phyloP scores from a whole-genome alignment of 805 yeast genomes.

The Naumovozyma castellii region DNA sequence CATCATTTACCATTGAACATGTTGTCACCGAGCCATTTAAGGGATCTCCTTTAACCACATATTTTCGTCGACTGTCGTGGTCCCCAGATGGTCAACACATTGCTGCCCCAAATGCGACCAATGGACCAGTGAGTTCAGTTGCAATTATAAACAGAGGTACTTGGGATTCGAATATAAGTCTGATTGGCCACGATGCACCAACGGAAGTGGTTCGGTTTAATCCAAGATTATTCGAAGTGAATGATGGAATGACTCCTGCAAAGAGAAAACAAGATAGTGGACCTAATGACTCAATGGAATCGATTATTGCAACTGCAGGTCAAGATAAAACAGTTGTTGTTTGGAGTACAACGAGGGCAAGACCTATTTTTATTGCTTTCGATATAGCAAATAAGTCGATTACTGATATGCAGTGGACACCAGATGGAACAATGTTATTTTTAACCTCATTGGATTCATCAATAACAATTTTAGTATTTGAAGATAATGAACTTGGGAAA shows the following conservation, averaged over 20 bases:
- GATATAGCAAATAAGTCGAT: constrained; percentile 70
- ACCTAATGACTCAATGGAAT: constrained; percentile 31
- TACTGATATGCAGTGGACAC: constrained; percentile 85
- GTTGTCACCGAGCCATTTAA: constrained; percentile 76
- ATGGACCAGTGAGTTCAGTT: constrained; percentile 71
- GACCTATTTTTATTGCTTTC: constrained; percentile 72
- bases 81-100: constrained; percentile 84
- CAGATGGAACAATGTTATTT: constrained; percentile 65
- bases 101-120: constrained; percentile 78
- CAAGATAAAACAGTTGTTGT: constrained; percentile 83
- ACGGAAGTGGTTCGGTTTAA: constrained; percentile 73
- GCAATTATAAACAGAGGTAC: constrained; percentile 66
- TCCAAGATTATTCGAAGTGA: constrained; percentile 49
- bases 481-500: constrained; percentile 50
- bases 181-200: constrained; percentile 79
- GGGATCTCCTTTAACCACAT: constrained; percentile 85
- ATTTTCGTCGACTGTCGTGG: constrained; percentile 81
- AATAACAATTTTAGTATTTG: constrained; percentile 59
- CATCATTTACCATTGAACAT: constrained; percentile 79
- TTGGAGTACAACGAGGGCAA: constrained; percentile 71
- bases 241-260: constrained; percentile 8
- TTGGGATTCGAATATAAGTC: constrained; percentile 67
- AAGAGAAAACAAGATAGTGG: constrained; percentile 7
- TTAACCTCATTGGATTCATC: constrained; percentile 80
- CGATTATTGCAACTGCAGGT: constrained; percentile 90